Conservation (phyloP, 2,329 filamentous ascomycete genomes). For the Colletotrichum sp. region DNA sequence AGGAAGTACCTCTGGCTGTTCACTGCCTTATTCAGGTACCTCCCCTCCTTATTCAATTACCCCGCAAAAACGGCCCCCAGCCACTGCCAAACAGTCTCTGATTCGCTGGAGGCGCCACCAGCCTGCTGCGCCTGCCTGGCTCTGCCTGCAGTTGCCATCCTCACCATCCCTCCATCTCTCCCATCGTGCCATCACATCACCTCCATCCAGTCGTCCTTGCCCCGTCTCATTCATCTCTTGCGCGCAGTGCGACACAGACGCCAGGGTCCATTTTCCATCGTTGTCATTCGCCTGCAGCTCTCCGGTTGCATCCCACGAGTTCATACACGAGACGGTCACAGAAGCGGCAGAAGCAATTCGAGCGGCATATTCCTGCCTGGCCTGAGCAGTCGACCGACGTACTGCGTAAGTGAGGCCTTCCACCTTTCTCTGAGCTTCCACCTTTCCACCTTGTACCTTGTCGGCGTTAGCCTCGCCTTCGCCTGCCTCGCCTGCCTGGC, state of each 20-base stretch:
- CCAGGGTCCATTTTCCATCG: neutral
- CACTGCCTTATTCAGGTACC: neutral
- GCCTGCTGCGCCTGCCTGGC: neutral
- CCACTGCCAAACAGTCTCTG: neutral
- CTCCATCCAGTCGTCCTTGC: neutral
- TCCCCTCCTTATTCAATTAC: slow-evolving; percentile 1
- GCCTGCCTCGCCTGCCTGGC: neutral
- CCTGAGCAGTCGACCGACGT: neutral
- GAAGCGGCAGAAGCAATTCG: neutral
- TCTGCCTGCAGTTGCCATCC: neutral
- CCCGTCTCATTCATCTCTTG: neutral
- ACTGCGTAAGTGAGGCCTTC: neutral
- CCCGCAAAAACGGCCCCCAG: neutral
- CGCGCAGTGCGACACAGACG: slow-evolving; percentile 2
- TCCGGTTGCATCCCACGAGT: neutral
- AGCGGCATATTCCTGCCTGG: neutral
- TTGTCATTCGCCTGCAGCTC: neutral
- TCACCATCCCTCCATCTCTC: neutral
- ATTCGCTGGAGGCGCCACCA: neutral
- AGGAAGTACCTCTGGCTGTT: neutral
- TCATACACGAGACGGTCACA: neutral
- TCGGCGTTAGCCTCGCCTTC: neutral
- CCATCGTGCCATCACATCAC: neutral
- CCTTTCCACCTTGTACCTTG: slow-evolving; percentile 1
- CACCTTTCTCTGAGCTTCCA: neutral